phyloP scores from a whole-genome alignment of 768 basidiomycete genomes.

The Leccinum uliginosum region DNA sequence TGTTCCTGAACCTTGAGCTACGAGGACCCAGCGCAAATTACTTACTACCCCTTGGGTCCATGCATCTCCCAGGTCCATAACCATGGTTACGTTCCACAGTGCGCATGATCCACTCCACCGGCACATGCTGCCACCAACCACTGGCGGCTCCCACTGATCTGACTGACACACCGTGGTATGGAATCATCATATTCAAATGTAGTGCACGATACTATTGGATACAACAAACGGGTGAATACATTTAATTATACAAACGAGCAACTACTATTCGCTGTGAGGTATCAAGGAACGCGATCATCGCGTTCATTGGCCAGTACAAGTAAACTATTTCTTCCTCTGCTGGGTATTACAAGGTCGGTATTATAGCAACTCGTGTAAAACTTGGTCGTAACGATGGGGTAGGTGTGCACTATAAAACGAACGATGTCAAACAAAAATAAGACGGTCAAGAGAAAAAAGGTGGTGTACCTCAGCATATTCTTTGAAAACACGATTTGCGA shows the following conservation, averaged over 20 bases:
- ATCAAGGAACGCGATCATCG: conserved; percentile 3
- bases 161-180: not conserved
- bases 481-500: conserved; percentile 75
- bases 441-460: not conserved
- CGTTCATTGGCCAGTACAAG: not conserved
- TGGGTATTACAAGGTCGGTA: conserved; percentile 11
- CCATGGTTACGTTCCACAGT: not conserved
- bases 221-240: conserved; percentile 17
- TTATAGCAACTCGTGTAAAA: conserved; percentile 63
- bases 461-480: conserved; percentile 72
- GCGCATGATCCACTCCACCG: not conserved
- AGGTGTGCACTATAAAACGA: conserved; percentile 54
- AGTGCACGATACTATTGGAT: conserved; percentile 7
- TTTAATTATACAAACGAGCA: not conserved
- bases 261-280: conserved; percentile 6
- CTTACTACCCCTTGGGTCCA: not conserved
- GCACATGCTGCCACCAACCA: not conserved
- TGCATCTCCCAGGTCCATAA: not conserved
- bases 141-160: conserved; percentile 4
- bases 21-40: not conserved
- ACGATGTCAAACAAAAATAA: not conserved
- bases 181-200: not conserved
- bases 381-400: conserved; percentile 77
- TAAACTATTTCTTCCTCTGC: not conserved
- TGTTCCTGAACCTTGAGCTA: not conserved